Evolutionary conservation across 2,329 filamentous ascomycete genomes (phyloP), one percentile per base, ranked within the genome.

Genomic region (Chaetomium olivaceum): DNA sequence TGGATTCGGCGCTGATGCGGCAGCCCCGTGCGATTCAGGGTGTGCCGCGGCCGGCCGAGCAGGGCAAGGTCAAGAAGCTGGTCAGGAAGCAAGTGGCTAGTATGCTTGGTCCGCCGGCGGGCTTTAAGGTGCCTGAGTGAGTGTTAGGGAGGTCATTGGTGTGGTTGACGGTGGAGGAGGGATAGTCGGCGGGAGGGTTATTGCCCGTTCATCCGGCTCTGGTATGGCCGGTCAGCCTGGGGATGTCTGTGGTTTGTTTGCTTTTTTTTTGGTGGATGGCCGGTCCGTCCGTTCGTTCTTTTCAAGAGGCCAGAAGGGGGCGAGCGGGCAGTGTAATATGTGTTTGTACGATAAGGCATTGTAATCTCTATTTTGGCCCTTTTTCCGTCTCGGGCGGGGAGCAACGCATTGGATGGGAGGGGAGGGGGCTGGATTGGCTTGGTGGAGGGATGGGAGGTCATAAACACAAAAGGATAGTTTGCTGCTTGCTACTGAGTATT

Each of bases 1-100:
- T 99, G 11, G 95, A 99, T 73, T 85, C 89, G 4, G 86, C 88
- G 16, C 81, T 97, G 56, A 97, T 98, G 92, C 92, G 92, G 76
- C 93, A 97, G 78, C 93, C 93, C 33, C 86, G 93, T 65, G 88
- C 91, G 68, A 94, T 97, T 48, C 92, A 96, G 76, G 93, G 93
- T 43, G 88, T 93, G n/a, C 93, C 93, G 27, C 80, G 86, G 39
- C 82, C 84, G 21, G 84, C 86, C 65, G 81, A 82, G 63, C 80
- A 80, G n/a, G 80, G 81, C n/a, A 77, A 82, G 36, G 78, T 78
- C 8, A 80, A 80, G 48, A 82, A 82, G 31, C 76, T 87, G 58
- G 73, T 83, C 61, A 77, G 85, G 69, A 87, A 87, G 73, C 85
- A 87, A 72, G 85, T 87, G 27, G 73, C 75, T 19, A 76, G 75